Evolutionary conservation across 805 yeast genomes (phyloP).

Genomic region (Ascoidea asiatica): DNA sequence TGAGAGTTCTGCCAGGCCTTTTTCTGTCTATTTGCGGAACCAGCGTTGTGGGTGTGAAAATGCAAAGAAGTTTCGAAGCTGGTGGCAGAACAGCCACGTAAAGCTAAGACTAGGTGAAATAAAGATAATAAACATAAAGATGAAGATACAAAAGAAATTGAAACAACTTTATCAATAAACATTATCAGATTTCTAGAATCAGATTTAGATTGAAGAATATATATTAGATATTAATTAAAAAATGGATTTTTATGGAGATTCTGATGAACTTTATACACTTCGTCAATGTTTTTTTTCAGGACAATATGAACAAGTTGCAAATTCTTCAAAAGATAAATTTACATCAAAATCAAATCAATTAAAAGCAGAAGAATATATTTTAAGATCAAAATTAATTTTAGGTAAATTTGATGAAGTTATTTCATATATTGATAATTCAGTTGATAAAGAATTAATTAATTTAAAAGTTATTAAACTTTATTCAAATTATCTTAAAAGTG

Average conservation of each 20-base stretch:
- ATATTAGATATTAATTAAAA: too few species aligned
- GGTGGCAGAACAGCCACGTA: too few species aligned
- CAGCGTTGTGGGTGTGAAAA: too few species aligned
- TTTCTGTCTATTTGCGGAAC: too few species aligned
- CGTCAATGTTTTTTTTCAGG: slow-evolving; percentile 52
- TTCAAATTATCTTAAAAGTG: slow-evolving; percentile 11
- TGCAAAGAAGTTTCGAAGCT: too few species aligned
- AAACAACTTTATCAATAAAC: too few species aligned
- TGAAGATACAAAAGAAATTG: too few species aligned
- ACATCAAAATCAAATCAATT: slow-evolving; percentile 18
- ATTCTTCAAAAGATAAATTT: slow-evolving; percentile 24
- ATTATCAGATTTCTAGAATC: too few species aligned
- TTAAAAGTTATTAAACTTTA: slow-evolving; percentile 19
- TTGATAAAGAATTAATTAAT: slow-evolving; percentile 12
- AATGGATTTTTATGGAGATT: background rate
- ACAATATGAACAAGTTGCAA: slow-evolving; percentile 32
- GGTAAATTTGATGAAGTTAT: slow-evolving; percentile 13
- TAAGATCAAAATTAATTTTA: slow-evolving; percentile 20
- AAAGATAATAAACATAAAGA: too few species aligned
- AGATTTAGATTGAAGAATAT: too few species aligned
- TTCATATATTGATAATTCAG: slow-evolving; percentile 10
- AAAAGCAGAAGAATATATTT: slow-evolving; percentile 18
- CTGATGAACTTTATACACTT: slow-evolving; percentile 34
- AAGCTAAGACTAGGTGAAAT: too few species aligned
- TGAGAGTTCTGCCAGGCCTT: too few species aligned